These are phyloP conservation scores for Protomyces arabidopsidicola DNA, from an alignment of 1,139 yeast genomes.

Conservation along the genomic window DNA sequence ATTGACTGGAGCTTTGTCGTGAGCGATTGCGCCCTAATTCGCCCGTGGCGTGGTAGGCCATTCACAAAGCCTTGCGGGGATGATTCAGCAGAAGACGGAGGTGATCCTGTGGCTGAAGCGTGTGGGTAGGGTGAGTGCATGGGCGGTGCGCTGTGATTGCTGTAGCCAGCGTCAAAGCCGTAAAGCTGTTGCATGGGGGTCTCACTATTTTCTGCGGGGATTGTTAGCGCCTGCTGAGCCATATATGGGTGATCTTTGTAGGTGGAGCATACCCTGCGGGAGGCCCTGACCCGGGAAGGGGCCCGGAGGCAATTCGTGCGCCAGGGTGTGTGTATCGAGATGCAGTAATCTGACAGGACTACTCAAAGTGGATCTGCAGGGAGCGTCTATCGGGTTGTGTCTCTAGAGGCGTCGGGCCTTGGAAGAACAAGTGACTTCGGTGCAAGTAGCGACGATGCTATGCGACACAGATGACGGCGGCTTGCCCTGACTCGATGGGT, in stretches of 20 bases:
- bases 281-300: neutral
- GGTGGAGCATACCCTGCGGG: neutral
- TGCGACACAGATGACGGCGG: no score
- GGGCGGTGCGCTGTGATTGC: neutral
- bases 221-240: no score
- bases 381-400: no score
- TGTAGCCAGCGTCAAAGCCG: neutral
- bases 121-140: neutral
- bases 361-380: no score
- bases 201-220: neutral
- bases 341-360: no score
- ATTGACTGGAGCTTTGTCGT: neutral
- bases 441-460: no score
- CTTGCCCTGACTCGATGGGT: no score
- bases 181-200: neutral
- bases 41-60: neutral
- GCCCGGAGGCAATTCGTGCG: neutral
- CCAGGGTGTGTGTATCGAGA: neutral
- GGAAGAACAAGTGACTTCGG: no score
- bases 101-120: neutral
- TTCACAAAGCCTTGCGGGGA: neutral
- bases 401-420: no score
- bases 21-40: neutral
- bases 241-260: no score
- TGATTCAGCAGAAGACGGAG: neutral